Base-by-base conservation (phyloP, 2,329 filamentous ascomycete species). In the Monilinia polystroma region DNA sequence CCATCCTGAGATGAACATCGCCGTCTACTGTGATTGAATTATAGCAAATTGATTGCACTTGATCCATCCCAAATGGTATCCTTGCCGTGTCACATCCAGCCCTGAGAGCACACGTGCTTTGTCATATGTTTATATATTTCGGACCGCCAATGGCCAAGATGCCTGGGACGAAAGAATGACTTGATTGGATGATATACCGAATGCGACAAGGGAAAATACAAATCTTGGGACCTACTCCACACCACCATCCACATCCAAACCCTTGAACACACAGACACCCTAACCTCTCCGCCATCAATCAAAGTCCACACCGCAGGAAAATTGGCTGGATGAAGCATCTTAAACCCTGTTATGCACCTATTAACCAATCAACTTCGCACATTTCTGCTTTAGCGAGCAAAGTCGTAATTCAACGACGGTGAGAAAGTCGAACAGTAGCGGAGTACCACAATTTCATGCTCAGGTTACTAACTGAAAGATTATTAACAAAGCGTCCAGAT, bases 101-200 rank as follows among this genome's bases (percentile, higher is more conserved):
- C 56, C 64, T 62, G 49, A 49, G 20, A 62, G 35, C 63, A 64
- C 69, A 73, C 69, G 69, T 71, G 72, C 72, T 75, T 74, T 69
- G 69, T 74, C 67, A 75, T 71, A 72, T 67, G 69, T 75, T 71
- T 74, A 73, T 74, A 73, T 71, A 71, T 49, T 35, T 43, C 23
- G 43, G 11, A 14, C 51, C 41, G 56, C 38, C 58, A 58, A 66
- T 62, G 54, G 41, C 38, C 29, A 29, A 53, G 57, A 60, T 53
- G 43, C 10, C 38, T 62, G 56, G 64, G 64, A 66, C 35, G 32
- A 52, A 18, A 55, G 8, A 18, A 26, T 38, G 29, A 8, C 38
- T 16, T 60, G 56, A 66, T 66, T 66, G 65, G 59, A 26, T 29
- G 29, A 32, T 14, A 52, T 11, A 67, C n/a, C 23, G 35, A 45